A percentile compares a stretch with the other conserved stretches of the same genome.
phyloP scores from a whole-genome alignment of 768 basidiomycete species.

The Pleurotus eryngii region DNA sequence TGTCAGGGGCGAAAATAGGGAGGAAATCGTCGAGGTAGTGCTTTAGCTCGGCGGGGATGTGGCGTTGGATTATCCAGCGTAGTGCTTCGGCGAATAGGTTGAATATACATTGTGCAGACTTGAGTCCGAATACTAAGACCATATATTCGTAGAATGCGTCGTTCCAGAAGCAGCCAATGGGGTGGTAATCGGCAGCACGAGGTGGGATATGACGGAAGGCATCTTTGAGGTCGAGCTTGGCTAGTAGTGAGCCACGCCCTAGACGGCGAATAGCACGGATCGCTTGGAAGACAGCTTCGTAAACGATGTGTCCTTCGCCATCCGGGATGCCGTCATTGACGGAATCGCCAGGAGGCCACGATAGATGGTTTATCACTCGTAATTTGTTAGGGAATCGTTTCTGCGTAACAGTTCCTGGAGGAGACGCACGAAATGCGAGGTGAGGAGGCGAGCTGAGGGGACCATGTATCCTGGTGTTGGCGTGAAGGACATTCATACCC shows the following conservation, averaged over 20 bases:
- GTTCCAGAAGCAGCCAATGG: slow-evolving; percentile 5
- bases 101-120: slow-evolving; percentile 16
- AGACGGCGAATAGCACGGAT: not conserved
- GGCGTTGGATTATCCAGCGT: slow-evolving; percentile 7
- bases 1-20: slow-evolving; percentile 16
- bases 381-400: slow-evolving; percentile 18
- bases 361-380: slow-evolving; percentile 8
- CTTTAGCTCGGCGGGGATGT: slow-evolving; percentile 25
- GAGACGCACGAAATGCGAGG: slow-evolving; percentile 18
- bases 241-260: not conserved
- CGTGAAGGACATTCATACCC: slow-evolving; percentile 9
- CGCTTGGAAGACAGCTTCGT: not conserved
- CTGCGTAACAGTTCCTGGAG: slow-evolving; percentile 20
- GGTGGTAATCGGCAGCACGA: slow-evolving; percentile 17
- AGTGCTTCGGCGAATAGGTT: too few species aligned
- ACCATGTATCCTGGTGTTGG: slow-evolving; percentile 15
- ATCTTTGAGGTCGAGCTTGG: slow-evolving; percentile 14
- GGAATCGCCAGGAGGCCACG: slow-evolving; percentile 3
- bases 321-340: slow-evolving; percentile 9
- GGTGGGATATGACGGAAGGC: slow-evolving; percentile 11
- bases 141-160: not conserved
- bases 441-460: slow-evolving; percentile 19
- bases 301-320: not conserved
- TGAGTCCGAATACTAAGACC: slow-evolving; percentile 32
- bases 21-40: slow-evolving; percentile 38